Evolutionary conservation across 2,329 filamentous ascomycete species (phyloP).

Genomic region (Xylariales sp.): DNA sequence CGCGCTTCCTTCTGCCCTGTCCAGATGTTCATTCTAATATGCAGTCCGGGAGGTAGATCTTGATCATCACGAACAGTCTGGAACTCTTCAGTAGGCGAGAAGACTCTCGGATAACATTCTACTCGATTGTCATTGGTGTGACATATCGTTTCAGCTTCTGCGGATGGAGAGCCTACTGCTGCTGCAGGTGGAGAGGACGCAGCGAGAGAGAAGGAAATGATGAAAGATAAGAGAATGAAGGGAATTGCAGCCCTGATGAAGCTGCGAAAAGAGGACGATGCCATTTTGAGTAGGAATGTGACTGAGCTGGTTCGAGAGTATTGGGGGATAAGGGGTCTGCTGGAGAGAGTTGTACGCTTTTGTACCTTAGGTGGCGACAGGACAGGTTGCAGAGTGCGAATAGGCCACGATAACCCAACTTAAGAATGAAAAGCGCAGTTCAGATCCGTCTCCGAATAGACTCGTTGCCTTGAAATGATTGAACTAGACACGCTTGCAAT

Average conservation of each 20-base stretch:
- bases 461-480: not conserved
- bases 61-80: conserved; percentile 60
- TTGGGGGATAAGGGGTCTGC: not conserved
- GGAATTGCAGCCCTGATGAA: conserved; percentile 13
- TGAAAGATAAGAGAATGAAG: conserved; percentile 13
- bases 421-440: not conserved
- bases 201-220: conserved; percentile 16
- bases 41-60: conserved; percentile 59
- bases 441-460: not conserved
- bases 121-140: conserved; percentile 52
- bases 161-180: conserved; percentile 27
- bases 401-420: conserved; percentile 11
- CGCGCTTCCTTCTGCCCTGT: conserved; percentile 63
- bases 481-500: not conserved
- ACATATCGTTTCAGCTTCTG: conserved; percentile 57
- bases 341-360: not conserved
- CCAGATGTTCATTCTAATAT: conserved; percentile 60
- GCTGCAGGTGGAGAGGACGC: conserved; percentile 26
- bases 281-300: conserved; percentile 14
- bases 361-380: conserved; percentile 9
- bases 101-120: conserved; percentile 63
- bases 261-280: conserved; percentile 11
- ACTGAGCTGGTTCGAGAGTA: not conserved
- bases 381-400: conserved; percentile 12
- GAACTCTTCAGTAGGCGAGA: conserved; percentile 61